phyloP scores from a whole-genome alignment of 192 early-diverging fungal genomes.

The Helicostylum pulchrum region DNA sequence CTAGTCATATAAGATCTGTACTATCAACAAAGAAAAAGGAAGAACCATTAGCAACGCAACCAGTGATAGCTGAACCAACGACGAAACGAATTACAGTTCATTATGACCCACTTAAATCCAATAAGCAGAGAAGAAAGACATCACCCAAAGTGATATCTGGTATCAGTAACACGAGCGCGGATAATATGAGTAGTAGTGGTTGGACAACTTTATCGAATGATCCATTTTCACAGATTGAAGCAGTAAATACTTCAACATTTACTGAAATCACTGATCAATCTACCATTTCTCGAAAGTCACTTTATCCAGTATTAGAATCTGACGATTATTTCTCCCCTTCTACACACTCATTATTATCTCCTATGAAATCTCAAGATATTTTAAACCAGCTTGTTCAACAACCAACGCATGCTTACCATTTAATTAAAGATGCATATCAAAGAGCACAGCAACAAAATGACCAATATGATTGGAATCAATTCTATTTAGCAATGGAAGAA shows the following conservation, averaged over 20 bases:
- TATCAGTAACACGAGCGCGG: constrained; percentile 1
- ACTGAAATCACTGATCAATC: constrained; percentile 16
- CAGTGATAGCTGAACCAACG: too few relatives aligned
- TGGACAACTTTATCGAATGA: constrained; percentile 15
- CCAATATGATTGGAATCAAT: constrained; percentile 18
- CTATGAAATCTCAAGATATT: background rate
- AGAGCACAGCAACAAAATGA: constrained; percentile 20
- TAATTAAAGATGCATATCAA: constrained; percentile 10
- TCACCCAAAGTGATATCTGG: background rate
- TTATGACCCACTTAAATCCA: background rate
- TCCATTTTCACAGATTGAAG: constrained; percentile 20
- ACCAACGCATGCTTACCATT: background rate
- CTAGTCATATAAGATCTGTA: too few relatives aligned
- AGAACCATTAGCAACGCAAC: too few relatives aligned
- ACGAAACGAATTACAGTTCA: background rate
- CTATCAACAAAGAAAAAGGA: too few relatives aligned
- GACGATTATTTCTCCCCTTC: background rate
- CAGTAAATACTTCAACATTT: constrained; percentile 7
- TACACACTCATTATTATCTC: background rate
- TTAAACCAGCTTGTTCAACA: background rate
- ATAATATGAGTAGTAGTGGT: constrained; percentile 15
- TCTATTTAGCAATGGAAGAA: constrained; percentile 12
- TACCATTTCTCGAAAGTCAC: constrained; percentile 5
- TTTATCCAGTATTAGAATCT: background rate
- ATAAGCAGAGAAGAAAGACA: constrained; percentile 3